Base-by-base conservation (phyloP, 805 yeast genomes). In the Isabelozyma rhagii region DNA sequence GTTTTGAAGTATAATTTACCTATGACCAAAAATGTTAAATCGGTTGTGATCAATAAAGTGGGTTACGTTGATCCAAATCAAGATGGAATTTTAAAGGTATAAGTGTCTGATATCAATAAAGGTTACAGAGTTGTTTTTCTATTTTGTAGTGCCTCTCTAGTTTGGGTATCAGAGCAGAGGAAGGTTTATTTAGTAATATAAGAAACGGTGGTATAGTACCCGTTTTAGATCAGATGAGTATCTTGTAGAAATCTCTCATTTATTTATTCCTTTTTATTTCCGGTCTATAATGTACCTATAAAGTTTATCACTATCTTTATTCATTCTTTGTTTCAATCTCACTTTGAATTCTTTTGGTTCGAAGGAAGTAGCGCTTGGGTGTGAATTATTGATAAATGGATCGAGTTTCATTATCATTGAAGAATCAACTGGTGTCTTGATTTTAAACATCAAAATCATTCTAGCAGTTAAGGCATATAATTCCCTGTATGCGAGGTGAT, bases 1-100 rank as follows among this genome's bases (percentile, higher is more conserved):
- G 83, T 85, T 18, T 76, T 93, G 62, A 83, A 81, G 59, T 93
- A 93, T 66, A 81, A 79, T 45, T 72, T 91, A 47, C 94, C 96
- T 1, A 74, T 92, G 54, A 60, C 66, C 38, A 60, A 61, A 45
- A 72, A 77, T 8, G 74, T 74, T 44, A 78, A 80, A 58, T 78
- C 87, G 0, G 78, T 85, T 3, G 81, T 84, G 2, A 82, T 88
- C 8, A 84, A 83, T 51, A 82, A 82, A 57, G 72, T 79, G 7
- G 75, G 80, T 3, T 68, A 70, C 36, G 78, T 87, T 18, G 84
- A 85, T 62, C 89, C 89, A 6, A 61, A 29, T 34, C 27, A 34
- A 29, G 44, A 28, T 25, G 44, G 44, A 9, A 4, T 41, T 21
- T 3, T 2, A 18, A 21, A 21, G 25, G 6, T 21, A 21, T 21